Percentiles rank a stretch among this genome's conserved stretches.
phyloP scores from a whole-genome alignment of 1,139 yeast genomes.

The Meyerozyma guilliermondii region DNA sequence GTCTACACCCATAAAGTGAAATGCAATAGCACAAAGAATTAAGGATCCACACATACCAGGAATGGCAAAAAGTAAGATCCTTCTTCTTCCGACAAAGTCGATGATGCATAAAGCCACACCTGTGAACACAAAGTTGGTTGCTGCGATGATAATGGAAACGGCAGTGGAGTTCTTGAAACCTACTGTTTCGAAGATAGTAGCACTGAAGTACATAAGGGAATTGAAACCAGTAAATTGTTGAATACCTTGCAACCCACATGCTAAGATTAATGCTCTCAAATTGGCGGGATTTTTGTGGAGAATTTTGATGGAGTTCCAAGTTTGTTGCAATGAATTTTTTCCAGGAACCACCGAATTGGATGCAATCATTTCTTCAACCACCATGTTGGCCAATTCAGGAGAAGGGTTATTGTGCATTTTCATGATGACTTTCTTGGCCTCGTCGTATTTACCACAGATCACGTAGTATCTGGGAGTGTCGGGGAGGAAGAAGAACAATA shows the following conservation, averaged over 20 bases:
- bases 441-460: slow-evolving; percentile 57
- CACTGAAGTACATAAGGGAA: slow-evolving; percentile 88
- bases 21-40: slow-evolving; percentile 77
- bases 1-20: slow-evolving; percentile 68
- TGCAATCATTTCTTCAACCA: slow-evolving; percentile 52
- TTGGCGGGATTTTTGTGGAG: slow-evolving; percentile 76
- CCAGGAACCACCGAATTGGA: slow-evolving; percentile 67
- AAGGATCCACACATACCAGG: slow-evolving; percentile 80
- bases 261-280: slow-evolving; percentile 79
- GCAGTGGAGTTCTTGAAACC: slow-evolving; percentile 87
- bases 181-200: slow-evolving; percentile 82
- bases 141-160: slow-evolving; percentile 89
- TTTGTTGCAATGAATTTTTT: slow-evolving; percentile 43
- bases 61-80: slow-evolving; percentile 64
- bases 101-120: slow-evolving; percentile 76
- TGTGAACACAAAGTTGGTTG: slow-evolving; percentile 86
- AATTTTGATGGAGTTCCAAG: slow-evolving; percentile 60
- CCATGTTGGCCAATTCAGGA: slow-evolving; percentile 50
- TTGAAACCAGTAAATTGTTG: slow-evolving; percentile 96
- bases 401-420: slow-evolving; percentile 55
- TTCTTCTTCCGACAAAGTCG: slow-evolving; percentile 82
- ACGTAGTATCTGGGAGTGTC: slow-evolving; percentile 92
- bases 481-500: slow-evolving; percentile 78
- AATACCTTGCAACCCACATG: slow-evolving; percentile 90
- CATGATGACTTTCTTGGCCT: slow-evolving; percentile 61